These are phyloP conservation scores for Rhizoclosmatium globosum DNA, from an alignment of 192 early-diverging fungal genomes.

Conservation along the genomic window DNA sequence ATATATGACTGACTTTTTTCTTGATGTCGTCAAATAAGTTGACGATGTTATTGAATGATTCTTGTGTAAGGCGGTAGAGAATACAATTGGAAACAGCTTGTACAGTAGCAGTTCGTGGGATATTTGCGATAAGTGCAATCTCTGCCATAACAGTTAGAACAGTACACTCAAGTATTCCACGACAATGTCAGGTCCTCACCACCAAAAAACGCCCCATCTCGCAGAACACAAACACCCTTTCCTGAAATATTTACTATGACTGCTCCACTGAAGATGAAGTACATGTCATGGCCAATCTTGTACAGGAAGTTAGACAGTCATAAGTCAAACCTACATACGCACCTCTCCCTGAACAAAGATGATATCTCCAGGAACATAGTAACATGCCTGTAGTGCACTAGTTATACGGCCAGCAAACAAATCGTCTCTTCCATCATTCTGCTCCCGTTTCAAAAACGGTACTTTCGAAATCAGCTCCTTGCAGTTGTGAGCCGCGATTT, in stretches of 20 bases:
- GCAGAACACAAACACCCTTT: slow-evolving; percentile 8
- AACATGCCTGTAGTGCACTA: slow-evolving; percentile 40
- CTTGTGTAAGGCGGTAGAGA: slow-evolving; percentile 30
- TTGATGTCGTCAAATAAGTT: slow-evolving; percentile 50
- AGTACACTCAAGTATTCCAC: not conserved
- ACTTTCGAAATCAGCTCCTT: slow-evolving; percentile 54
- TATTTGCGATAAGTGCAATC: slow-evolving; percentile 35
- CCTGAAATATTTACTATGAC: slow-evolving; percentile 35
- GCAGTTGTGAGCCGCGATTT: slow-evolving; percentile 60
- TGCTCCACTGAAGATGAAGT: slow-evolving; percentile 45
- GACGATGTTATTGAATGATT: slow-evolving; percentile 31
- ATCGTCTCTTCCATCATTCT: slow-evolving; percentile 53
- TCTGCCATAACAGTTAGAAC: not conserved
- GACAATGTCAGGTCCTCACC: slow-evolving; percentile 5
- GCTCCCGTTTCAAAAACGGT: slow-evolving; percentile 50
- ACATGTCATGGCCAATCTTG: slow-evolving; percentile 58
- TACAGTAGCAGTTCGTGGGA: slow-evolving; percentile 46
- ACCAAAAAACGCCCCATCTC: slow-evolving; percentile 36
- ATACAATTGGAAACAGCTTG: slow-evolving; percentile 28
- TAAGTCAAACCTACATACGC: not conserved
- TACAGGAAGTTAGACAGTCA: slow-evolving; percentile 6
- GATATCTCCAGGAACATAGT: slow-evolving; percentile 53
- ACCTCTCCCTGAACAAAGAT: slow-evolving; percentile 56
- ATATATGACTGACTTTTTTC: slow-evolving; percentile 46
- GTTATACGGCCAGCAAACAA: slow-evolving; percentile 54